A percentile compares a stretch with the other conserved stretches of the same genome.
phyloP scores from a whole-genome alignment of 345 rosid species.

The Lagerstroemia speciosa region DNA sequence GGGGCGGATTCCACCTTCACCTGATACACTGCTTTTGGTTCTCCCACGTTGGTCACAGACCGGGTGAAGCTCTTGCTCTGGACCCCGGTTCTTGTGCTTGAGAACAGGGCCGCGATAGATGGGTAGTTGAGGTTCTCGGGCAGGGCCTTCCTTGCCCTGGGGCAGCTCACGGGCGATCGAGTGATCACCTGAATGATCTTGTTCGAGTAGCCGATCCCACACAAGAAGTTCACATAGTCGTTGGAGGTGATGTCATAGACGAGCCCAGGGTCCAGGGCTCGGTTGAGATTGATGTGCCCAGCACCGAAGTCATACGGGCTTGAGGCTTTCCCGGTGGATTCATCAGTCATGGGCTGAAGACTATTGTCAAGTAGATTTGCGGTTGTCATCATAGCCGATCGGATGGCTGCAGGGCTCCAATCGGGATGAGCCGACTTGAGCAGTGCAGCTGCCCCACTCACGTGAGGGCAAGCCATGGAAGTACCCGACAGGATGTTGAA shows the following conservation, averaged over 20 bases:
- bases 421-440: constrained; percentile 71
- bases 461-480: constrained; percentile 83
- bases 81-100: constrained; percentile 27
- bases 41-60: constrained; percentile 70
- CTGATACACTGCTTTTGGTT: constrained; percentile 26
- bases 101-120: constrained; percentile 57
- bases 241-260: constrained; percentile 52
- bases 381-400: constrained; percentile 85
- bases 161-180: constrained; percentile 42
- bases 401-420: constrained; percentile 69
- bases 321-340: constrained; percentile 54
- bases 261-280: constrained; percentile 74
- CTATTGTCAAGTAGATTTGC: constrained; percentile 46
- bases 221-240: constrained; percentile 61
- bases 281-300: constrained; percentile 58
- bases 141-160: constrained; percentile 33
- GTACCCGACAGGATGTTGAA: constrained; percentile 80
- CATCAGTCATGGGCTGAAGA: constrained; percentile 44
- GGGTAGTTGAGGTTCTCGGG: constrained; percentile 79
- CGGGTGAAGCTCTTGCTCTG: constrained; percentile 39
- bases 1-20: constrained; percentile 38
- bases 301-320: constrained; percentile 62
- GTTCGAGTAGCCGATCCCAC: constrained; percentile 59
- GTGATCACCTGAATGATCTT: constrained; percentile 68
- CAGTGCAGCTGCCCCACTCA: constrained; percentile 74